Base-by-base conservation (phyloP, 2,329 filamentous ascomycete genomes). In the Anisogramma anomala region DNA sequence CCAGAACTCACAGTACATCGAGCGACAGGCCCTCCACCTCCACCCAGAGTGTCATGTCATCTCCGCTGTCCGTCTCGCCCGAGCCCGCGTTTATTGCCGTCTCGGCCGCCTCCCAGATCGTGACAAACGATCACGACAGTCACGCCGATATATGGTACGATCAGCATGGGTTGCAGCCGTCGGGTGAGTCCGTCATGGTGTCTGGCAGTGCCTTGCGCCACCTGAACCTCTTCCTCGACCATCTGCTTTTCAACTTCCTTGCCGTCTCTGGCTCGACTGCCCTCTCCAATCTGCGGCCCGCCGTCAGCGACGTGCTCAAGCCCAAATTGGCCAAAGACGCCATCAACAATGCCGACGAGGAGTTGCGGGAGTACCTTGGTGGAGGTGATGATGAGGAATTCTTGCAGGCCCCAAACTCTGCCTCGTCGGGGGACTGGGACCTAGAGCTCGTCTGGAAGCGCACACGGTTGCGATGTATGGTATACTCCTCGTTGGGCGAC, bases 371-470 rank as follows among this genome's bases (percentile, higher is more conserved):
- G 57, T 91, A 95, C 48, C 70, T 95, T 33, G 87, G 85, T 1
- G 84, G 75, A 23, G 76, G 72, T 13, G 82, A 84, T 22, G 80
- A 89, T 35, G 86, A 91, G 27, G 81, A 86, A 28, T 65, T 78
- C 22, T 62, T 67, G 5, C 68, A 71, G 11, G 66, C 74, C n/a
- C 63, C 73, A 33, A 68, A 71, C 18, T 62, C 64, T 33, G 64
- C 67, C 23, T 61, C 68, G 2, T 61, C 64, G 9, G 69, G 69
- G 2, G 77, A 82, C 50, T 96, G 89, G 77, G 87, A 96, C 57
- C 66, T 94, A n/a, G 84, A 95, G 56, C 71, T 88, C 42, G 81
- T 88, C 14, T 98, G 91, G 88, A 95, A 93, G 65, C 76, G 91
- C 50, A 91, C 88, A 0, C 78, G 91, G 41, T 65, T 98, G 53